A percentile compares a stretch with the other conserved stretches of the same genome.
These are phyloP conservation scores for Alternaria hordeiaustralica DNA, from an alignment of 2,329 filamentous ascomycete species.

Conservation along the genomic window DNA sequence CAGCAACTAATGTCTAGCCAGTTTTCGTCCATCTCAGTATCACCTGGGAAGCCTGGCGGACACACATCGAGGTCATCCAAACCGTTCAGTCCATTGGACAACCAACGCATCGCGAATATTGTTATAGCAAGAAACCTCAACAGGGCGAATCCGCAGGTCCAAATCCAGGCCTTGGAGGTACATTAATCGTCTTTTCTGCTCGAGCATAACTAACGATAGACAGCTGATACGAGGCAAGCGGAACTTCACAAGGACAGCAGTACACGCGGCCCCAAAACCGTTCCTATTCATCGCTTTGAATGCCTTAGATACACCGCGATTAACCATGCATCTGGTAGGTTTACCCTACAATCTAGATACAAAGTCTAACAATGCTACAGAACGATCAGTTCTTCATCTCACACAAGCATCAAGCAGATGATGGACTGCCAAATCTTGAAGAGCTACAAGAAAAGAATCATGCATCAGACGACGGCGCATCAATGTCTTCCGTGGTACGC, in stretches of 20 bases:
- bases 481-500: conserved; percentile 48
- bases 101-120: conserved; percentile 74
- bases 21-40: conserved; percentile 25
- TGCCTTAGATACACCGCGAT: conserved; percentile 41
- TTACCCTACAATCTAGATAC: conserved; percentile 23
- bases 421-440: conserved; percentile 79
- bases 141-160: conserved; percentile 73
- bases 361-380: conserved; percentile 61
- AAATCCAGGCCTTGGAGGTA: conserved; percentile 76
- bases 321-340: conserved; percentile 53
- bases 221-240: conserved; percentile 80
- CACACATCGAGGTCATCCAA: conserved; percentile 38
- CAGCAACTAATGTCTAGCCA: conserved; percentile 14
- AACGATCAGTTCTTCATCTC: conserved; percentile 89
- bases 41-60: conserved; percentile 20
- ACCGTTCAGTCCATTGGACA: conserved; percentile 51
- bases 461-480: conserved; percentile 37
- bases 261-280: conserved; percentile 75
- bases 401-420: conserved; percentile 76
- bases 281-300: conserved; percentile 85
- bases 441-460: conserved; percentile 51
- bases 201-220: conserved; percentile 20
- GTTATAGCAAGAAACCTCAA: conserved; percentile 84
- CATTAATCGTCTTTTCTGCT: neutral
- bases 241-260: conserved; percentile 76